These are phyloP conservation scores for Atkinsonella hypoxylon DNA, from an alignment of 2,329 filamentous ascomycete genomes.

Conservation along the genomic window DNA sequence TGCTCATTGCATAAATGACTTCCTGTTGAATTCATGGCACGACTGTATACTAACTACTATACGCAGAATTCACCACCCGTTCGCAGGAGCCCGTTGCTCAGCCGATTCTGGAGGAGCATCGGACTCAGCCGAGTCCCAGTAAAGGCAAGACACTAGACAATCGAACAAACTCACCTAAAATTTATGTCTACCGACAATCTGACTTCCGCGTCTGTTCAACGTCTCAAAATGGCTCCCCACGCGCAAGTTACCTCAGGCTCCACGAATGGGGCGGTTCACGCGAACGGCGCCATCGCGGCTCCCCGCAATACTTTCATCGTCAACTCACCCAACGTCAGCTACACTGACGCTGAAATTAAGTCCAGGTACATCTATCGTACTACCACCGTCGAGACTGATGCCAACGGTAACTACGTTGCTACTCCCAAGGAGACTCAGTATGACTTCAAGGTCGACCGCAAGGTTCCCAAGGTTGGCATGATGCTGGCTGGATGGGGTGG, in stretches of 20 bases:
- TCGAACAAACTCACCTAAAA: slow-evolving; percentile 2
- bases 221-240: slow-evolving; percentile 77
- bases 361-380: slow-evolving; percentile 97
- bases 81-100: slow-evolving; percentile 92
- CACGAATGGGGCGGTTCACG: slow-evolving; percentile 48
- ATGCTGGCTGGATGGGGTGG: slow-evolving; percentile 98
- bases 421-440: slow-evolving; percentile 82
- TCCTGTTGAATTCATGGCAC: background rate
- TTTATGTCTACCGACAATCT: slow-evolving; percentile 5
- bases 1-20: background rate
- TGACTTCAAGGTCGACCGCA: slow-evolving; percentile 95
- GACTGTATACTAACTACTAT: background rate
- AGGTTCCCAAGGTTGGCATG: slow-evolving; percentile 83
- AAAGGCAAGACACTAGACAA: slow-evolving; percentile 29
- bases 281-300: slow-evolving; percentile 34
- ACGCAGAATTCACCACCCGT: slow-evolving; percentile 79
- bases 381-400: slow-evolving; percentile 62
- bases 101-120: slow-evolving; percentile 74
- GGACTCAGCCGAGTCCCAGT: slow-evolving; percentile 49
- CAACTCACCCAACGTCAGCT: slow-evolving; percentile 82
- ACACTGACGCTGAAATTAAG: slow-evolving; percentile 77
- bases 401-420: slow-evolving; percentile 67
- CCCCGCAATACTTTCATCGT: slow-evolving; percentile 66
- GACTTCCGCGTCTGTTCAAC: slow-evolving; percentile 18
- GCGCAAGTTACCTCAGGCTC: slow-evolving; percentile 49